Percentiles rank a stretch among this genome's conserved stretches.
Conservation (phyloP, 2,329 filamentous ascomycete genomes). For the Macrophomina tecta region DNA sequence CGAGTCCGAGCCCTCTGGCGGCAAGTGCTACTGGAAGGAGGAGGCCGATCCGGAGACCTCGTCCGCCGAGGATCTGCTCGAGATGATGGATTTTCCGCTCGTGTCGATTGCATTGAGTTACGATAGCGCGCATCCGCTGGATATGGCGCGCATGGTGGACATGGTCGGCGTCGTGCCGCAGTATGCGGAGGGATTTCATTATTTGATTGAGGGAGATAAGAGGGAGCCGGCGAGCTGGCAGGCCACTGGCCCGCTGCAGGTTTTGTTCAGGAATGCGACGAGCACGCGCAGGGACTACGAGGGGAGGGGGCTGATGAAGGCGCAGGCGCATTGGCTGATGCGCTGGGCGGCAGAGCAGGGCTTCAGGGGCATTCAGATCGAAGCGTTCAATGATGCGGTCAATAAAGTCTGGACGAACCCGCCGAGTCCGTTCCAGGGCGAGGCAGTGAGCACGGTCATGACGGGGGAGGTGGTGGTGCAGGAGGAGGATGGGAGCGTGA, state of each 20-base stretch:
- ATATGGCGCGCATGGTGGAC: slow-evolving; percentile 36
- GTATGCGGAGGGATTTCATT: slow-evolving; percentile 35
- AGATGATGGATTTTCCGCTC: slow-evolving; percentile 49
- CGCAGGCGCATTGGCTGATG: slow-evolving; percentile 46
- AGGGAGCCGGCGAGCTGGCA: slow-evolving; percentile 39
- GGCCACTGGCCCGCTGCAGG: slow-evolving; percentile 37
- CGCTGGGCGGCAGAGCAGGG: slow-evolving; percentile 42
- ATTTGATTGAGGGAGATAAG: slow-evolving; percentile 33
- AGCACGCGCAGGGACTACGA: slow-evolving; percentile 45
- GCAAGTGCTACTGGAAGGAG: slow-evolving; percentile 39
- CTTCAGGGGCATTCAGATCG: slow-evolving; percentile 45
- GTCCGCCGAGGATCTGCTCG: slow-evolving; percentile 30
- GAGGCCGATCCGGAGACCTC: slow-evolving; percentile 32
- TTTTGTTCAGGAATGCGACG: slow-evolving; percentile 47
- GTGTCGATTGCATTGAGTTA: slow-evolving; percentile 46
- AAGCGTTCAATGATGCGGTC: slow-evolving; percentile 40
- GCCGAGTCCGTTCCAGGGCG: slow-evolving; percentile 36
- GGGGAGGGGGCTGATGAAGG: slow-evolving; percentile 43
- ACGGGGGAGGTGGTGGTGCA: slow-evolving; percentile 35
- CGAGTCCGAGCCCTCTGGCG: slow-evolving; percentile 37
- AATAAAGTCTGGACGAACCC: slow-evolving; percentile 39
- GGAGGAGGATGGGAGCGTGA: slow-evolving; percentile 31
- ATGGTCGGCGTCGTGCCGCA: slow-evolving; percentile 36
- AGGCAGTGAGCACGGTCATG: slow-evolving; percentile 35
- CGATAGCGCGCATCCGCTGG: slow-evolving; percentile 38